A percentile compares a stretch with the other conserved stretches of the same genome.
Evolutionary conservation across 305 asterid genomes (phyloP).

Genomic region (Rubia tinctorum): DNA sequence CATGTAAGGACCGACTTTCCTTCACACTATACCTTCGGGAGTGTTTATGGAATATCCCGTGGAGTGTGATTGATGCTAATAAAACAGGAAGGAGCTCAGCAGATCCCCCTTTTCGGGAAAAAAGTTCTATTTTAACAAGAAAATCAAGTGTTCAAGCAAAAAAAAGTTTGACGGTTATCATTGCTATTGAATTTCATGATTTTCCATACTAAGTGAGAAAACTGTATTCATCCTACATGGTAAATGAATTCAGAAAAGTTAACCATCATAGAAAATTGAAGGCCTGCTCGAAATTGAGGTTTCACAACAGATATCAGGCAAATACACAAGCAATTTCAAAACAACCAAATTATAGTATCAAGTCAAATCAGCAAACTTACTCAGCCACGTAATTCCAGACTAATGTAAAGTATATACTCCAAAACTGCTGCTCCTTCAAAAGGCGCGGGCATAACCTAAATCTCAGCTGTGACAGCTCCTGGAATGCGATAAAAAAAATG

Average conservation of each 20-base stretch:
- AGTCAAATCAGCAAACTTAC: slow-evolving; percentile 48
- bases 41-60: too few relatives aligned
- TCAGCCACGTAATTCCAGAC: slow-evolving; percentile 62
- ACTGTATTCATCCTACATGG: not conserved
- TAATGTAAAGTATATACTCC: slow-evolving; percentile 81
- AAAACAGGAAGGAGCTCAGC: too few relatives aligned
- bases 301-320: not conserved
- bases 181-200: not conserved
- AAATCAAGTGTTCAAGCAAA: not conserved
- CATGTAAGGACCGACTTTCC: too few relatives aligned
- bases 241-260: not conserved
- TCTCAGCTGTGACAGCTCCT: slow-evolving; percentile 85
- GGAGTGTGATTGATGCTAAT: too few relatives aligned
- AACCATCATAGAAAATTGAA: not conserved
- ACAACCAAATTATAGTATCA: slow-evolving; percentile 8
- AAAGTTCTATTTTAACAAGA: not conserved
- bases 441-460: slow-evolving; percentile 80
- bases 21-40: too few relatives aligned
- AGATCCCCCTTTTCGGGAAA: too few relatives aligned
- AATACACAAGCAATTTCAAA: slow-evolving; percentile 4
- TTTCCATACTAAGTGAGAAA: not conserved
- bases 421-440: slow-evolving; percentile 80
- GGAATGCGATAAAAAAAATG: slow-evolving; percentile 25
- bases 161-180: not conserved
- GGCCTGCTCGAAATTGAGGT: not conserved